Percentiles rank a stretch among this genome's conserved stretches.
phyloP scores from a whole-genome alignment of 108 stramenopile species.

The Discostella stelligeroides region DNA sequence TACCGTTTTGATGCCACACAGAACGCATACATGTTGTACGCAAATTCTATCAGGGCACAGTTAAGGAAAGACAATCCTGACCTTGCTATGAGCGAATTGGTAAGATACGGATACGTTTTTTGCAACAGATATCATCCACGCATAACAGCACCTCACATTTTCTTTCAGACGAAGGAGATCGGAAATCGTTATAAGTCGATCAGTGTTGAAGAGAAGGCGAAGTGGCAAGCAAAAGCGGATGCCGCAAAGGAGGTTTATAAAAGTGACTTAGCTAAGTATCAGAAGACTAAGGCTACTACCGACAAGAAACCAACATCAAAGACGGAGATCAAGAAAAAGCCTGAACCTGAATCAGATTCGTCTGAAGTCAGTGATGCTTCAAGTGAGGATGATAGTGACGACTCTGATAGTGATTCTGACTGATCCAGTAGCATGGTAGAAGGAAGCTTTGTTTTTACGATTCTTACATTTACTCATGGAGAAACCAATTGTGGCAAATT shows the following conservation, averaged over 20 bases:
- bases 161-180: conserved; percentile 54
- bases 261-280: conserved; percentile 47
- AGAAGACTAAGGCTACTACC: conserved; percentile 25
- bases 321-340: conserved; percentile 39
- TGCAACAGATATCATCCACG: too few relatives aligned
- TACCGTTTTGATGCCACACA: background rate
- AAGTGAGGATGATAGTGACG: conserved; percentile 33
- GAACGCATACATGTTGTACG: conserved; percentile 70
- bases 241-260: conserved; percentile 75
- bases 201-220: conserved; percentile 56
- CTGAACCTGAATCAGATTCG: conserved; percentile 27
- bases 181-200: conserved; percentile 63
- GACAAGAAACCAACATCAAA: conserved; percentile 23
- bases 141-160: background rate
- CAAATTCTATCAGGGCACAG: conserved; percentile 57
- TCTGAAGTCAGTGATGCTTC: conserved; percentile 13
- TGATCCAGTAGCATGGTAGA: too few relatives aligned
- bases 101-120: conserved; percentile 33
- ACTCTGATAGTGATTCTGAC: conserved; percentile 30
- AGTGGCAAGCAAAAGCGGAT: conserved; percentile 66
- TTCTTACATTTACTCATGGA: background rate
- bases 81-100: conserved; percentile 56
- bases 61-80: conserved; percentile 78
- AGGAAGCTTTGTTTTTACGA: too few relatives aligned
- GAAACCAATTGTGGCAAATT: too few relatives aligned